Conservation (phyloP, 2,329 filamentous ascomycete species). For the Cladosporium sp. region DNA sequence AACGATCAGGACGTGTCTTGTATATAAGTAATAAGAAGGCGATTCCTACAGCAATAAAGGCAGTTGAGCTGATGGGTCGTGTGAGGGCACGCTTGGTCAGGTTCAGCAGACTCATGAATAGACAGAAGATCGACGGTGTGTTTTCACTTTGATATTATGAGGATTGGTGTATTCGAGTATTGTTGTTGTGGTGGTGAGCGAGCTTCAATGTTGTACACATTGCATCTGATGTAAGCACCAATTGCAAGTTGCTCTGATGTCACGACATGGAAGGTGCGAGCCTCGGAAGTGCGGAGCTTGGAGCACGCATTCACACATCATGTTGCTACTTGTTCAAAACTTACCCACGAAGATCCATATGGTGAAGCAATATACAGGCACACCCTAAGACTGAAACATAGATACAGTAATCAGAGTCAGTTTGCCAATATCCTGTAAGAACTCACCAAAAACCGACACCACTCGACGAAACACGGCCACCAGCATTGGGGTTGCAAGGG, state of each 20-base stretch:
- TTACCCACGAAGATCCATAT: neutral
- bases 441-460: neutral
- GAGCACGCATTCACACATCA: too few species aligned
- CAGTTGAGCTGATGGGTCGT: constrained; percentile 8
- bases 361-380: neutral
- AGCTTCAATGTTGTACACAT: neutral
- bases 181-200: neutral
- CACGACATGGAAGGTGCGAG: neutral
- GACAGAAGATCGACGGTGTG: neutral
- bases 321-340: neutral
- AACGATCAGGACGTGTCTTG: neutral
- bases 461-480: neutral
- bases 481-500: neutral
- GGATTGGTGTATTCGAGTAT: neutral
- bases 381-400: too few species aligned
- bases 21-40: neutral
- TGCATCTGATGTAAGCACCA: neutral
- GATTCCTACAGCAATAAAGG: constrained; percentile 6
- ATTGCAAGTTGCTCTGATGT: neutral
- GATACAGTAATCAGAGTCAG: neutral
- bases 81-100: constrained; percentile 8
- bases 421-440: too few species aligned
- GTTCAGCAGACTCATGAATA: constrained; percentile 13
- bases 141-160: neutral
- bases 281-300: neutral